Evolutionary conservation across 2,329 filamentous ascomycete genomes (phyloP).

Genomic region (Phialophora verrucosa): DNA sequence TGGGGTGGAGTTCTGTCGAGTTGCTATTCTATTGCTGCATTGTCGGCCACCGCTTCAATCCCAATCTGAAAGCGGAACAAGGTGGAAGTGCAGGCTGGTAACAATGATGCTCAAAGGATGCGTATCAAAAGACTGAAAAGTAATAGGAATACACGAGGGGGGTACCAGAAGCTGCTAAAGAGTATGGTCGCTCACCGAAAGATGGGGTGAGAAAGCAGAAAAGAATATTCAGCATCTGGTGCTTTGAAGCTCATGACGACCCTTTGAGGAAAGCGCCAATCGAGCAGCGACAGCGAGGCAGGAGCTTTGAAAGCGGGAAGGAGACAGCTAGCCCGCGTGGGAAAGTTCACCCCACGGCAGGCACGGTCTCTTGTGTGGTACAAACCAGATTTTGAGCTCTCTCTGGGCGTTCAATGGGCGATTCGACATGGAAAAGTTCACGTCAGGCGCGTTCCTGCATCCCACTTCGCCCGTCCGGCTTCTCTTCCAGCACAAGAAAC

Average conservation of each 20-base stretch:
- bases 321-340: slow-evolving; percentile 12
- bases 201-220: neutral
- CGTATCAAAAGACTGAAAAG: slow-evolving; percentile 9
- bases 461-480: slow-evolving; percentile 9
- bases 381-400: neutral
- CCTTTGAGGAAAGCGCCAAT: slow-evolving; percentile 11
- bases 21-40: slow-evolving; percentile 28
- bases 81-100: slow-evolving; percentile 9
- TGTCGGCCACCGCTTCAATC: neutral
- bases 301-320: neutral
- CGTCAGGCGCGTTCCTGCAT: slow-evolving; percentile 30
- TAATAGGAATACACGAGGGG: slow-evolving; percentile 10
- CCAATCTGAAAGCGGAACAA: slow-evolving; percentile 13
- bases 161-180: slow-evolving; percentile 2
- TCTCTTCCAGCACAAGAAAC: neutral
- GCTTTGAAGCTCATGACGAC: slow-evolving; percentile 12
- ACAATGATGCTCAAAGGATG: slow-evolving; percentile 7
- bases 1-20: slow-evolving; percentile 1
- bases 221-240: slow-evolving; percentile 6
- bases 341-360: slow-evolving; percentile 11
- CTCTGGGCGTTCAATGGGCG: neutral
- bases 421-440: slow-evolving; percentile 10
- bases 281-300: slow-evolving; percentile 7
- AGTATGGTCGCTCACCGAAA: slow-evolving; percentile 15
- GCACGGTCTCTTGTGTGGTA: slow-evolving; percentile 2